These are phyloP conservation scores for Vanderwaltozyma tropicalis DNA, from an alignment of 805 yeast genomes.

Conservation along the genomic window DNA sequence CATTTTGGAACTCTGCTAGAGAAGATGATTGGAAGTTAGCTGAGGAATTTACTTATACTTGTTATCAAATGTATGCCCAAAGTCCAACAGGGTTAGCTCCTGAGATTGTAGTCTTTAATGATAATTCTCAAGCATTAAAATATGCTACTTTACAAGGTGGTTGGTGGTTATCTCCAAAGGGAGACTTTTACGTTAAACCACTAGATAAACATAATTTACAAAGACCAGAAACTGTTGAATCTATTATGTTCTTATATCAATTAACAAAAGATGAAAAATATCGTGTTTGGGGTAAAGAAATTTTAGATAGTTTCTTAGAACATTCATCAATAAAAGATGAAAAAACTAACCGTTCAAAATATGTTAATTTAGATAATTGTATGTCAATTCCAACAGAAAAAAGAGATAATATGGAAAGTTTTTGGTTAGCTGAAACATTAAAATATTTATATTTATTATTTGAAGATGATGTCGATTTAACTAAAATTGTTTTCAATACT, in stretches of 20 bases:
- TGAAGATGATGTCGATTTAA: conserved; percentile 62
- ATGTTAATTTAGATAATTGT: conserved; percentile 59
- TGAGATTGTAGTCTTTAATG: conserved; percentile 80
- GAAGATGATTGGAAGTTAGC: conserved; percentile 61
- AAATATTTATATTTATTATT: conserved; percentile 75
- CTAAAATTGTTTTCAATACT: conserved; percentile 70
- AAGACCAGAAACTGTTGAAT: conserved; percentile 90
- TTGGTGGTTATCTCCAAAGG: conserved; percentile 28
- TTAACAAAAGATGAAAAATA: conserved; percentile 72
- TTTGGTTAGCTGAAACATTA: conserved; percentile 90
- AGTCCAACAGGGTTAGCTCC: conserved; percentile 75
- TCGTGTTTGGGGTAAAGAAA: conserved; percentile 83
- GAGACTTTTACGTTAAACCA: conserved; percentile 61
- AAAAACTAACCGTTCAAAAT: conserved; percentile 27
- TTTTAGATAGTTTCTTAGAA: conserved; percentile 58
- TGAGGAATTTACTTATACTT: conserved; percentile 64
- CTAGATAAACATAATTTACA: conserved; percentile 76
- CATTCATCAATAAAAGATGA: conserved; percentile 38
- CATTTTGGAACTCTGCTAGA: conserved; percentile 47
- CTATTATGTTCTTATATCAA: conserved; percentile 68
- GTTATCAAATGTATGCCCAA: conserved; percentile 75
- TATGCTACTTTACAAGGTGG: conserved; percentile 1
- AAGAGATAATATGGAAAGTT: conserved; percentile 76
- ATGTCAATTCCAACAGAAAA: conserved; percentile 41
- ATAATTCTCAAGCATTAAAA: conserved; percentile 18